phyloP scores from a whole-genome alignment of 2,329 filamentous ascomycete genomes.

The Penicillium sp. region DNA sequence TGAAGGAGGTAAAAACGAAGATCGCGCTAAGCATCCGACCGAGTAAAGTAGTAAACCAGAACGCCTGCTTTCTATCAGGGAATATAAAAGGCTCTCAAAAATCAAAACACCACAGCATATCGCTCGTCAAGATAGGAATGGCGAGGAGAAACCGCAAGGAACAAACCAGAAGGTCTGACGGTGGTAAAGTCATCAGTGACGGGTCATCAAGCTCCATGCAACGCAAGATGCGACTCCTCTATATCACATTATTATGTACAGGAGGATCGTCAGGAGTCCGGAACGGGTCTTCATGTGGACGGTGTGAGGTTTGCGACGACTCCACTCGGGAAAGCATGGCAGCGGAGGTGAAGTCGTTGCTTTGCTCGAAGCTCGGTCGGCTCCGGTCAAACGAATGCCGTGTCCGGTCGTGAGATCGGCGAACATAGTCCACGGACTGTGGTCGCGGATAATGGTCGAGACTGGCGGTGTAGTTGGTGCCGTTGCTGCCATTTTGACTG shows the following conservation, averaged over 20 bases:
- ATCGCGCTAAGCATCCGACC: constrained; percentile 32
- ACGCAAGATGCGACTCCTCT: constrained; percentile 18
- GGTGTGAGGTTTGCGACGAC: constrained; percentile 52
- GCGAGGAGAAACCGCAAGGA: constrained; percentile 16
- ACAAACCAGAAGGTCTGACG: constrained; percentile 30
- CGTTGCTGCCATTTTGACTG: constrained; percentile 90
- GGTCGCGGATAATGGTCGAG: constrained; percentile 52
- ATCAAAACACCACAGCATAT: constrained; percentile 23
- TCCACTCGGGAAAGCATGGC: constrained; percentile 81
- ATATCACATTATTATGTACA: constrained; percentile 31
- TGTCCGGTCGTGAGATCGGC: constrained; percentile 81
- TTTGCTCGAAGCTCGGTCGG: constrained; percentile 79
- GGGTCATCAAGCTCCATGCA: constrained; percentile 27
- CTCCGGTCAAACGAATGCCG: constrained; percentile 83
- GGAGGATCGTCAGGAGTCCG: constrained; percentile 32
- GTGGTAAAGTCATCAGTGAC: constrained; percentile 27
- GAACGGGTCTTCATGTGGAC: constrained; percentile 32
- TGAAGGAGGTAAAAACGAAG: constrained; percentile 12
- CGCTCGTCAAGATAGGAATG: constrained; percentile 20
- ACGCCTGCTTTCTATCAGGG: constrained; percentile 40
- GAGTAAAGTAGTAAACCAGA: constrained; percentile 30
- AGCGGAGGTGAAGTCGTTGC: constrained; percentile 86
- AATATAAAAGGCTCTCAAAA: constrained; percentile 33
- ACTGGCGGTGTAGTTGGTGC: constrained; percentile 76
- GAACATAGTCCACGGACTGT: constrained; percentile 56